Evolutionary conservation across 2,329 filamentous ascomycete genomes (phyloP).

Genomic region (Paecilomyces dactylethromorphus): DNA sequence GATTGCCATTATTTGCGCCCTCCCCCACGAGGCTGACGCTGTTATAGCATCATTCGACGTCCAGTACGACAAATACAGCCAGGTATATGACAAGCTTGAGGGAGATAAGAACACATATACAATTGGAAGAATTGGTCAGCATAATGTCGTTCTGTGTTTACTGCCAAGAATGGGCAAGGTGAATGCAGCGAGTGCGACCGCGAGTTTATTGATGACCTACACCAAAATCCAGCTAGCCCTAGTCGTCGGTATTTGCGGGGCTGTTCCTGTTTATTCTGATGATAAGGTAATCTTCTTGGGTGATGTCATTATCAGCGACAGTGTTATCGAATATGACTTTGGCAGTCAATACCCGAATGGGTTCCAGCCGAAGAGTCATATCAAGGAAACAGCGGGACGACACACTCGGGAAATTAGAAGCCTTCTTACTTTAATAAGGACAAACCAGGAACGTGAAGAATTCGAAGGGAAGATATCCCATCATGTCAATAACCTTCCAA

Average conservation of each 20-base stretch:
- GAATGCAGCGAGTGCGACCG: slow-evolving; percentile 9
- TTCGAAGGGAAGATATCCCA: slow-evolving; percentile 4
- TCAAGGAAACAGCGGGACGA: slow-evolving; percentile 12
- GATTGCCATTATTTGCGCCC: slow-evolving; percentile 20
- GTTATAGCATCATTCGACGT: slow-evolving; percentile 13
- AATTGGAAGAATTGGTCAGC: slow-evolving; percentile 3
- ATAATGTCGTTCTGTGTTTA: slow-evolving; percentile 5
- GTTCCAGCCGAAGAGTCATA: slow-evolving; percentile 12
- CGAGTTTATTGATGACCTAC: slow-evolving; percentile 9
- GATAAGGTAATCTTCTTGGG: slow-evolving; percentile 17
- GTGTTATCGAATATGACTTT: slow-evolving; percentile 20
- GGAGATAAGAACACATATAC: slow-evolving; percentile 7
- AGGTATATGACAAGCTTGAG: slow-evolving; percentile 12
- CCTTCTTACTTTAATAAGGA: slow-evolving; percentile 12
- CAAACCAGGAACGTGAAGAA: slow-evolving; percentile 1
- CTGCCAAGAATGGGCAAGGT: slow-evolving; percentile 7
- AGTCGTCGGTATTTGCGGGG: slow-evolving; percentile 8
- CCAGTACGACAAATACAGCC: slow-evolving; percentile 12
- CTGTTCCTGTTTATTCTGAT: slow-evolving; percentile 1
- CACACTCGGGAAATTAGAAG: slow-evolving; percentile 13
- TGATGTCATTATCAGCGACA: slow-evolving; percentile 21
- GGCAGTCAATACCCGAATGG: slow-evolving; percentile 16
- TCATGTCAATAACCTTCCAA: slow-evolving; percentile 2
- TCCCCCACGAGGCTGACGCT: slow-evolving; percentile 16
- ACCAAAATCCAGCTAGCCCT: slow-evolving; percentile 9